phyloP scores from a whole-genome alignment of 148 eudicot genomes.

The Rheum nobile region DNA sequence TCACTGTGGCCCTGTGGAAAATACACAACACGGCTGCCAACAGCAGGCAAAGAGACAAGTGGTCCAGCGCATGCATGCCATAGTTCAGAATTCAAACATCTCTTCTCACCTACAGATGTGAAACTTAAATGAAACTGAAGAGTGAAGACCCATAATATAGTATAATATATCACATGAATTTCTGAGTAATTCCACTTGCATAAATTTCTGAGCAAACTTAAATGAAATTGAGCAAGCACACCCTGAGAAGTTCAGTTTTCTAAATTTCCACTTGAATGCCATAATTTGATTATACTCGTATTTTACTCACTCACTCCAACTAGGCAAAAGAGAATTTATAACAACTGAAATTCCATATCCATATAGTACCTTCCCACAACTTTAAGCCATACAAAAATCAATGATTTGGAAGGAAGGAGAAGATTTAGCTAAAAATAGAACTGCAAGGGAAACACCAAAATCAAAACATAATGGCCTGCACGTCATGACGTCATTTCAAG shows the following conservation, averaged over 20 bases:
- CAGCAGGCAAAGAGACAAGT: conserved; percentile 48
- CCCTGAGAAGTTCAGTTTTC: neutral
- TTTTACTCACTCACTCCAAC: too few species aligned
- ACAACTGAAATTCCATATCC: neutral
- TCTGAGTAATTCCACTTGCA: neutral
- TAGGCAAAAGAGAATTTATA: neutral
- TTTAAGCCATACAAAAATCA: neutral
- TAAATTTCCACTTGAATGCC: neutral
- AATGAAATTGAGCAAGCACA: neutral
- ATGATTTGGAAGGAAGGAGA: neutral
- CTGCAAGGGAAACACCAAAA: neutral
- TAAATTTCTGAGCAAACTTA: neutral
- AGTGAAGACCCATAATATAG: neutral
- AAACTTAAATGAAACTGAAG: neutral
- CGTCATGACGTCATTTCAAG: neutral
- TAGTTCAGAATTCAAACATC: conserved; percentile 52
- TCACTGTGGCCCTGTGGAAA: conserved; percentile 67
- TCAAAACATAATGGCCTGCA: neutral
- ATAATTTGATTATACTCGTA: neutral
- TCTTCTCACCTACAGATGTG: conserved; percentile 34
- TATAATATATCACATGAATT: neutral
- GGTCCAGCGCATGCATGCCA: conserved; percentile 79
- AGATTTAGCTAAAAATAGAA: neutral
- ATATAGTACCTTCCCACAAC: neutral
- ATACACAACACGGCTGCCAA: conserved; percentile 58